These are phyloP conservation scores for Phytophthora ohioensis DNA, from an alignment of 352 stramenopile species.

Conservation along the genomic window DNA sequence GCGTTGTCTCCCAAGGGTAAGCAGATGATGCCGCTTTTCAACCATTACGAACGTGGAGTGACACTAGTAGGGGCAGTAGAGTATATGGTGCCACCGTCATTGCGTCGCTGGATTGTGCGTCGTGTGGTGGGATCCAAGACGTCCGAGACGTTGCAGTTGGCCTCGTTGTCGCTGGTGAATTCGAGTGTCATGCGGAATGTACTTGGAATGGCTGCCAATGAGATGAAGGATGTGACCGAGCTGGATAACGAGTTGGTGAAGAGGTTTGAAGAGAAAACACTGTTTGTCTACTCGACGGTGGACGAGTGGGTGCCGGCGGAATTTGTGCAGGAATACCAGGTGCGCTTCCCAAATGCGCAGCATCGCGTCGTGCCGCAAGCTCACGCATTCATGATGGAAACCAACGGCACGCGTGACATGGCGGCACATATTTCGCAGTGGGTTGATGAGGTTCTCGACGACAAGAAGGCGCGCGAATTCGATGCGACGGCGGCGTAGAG, in stretches of 20 bases:
- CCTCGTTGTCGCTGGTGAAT: constrained; percentile 64
- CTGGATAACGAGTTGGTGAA: constrained; percentile 53
- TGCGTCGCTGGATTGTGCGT: constrained; percentile 61
- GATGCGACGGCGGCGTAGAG: constrained; percentile 28
- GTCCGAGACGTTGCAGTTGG: constrained; percentile 55
- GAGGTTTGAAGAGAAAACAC: constrained; percentile 55
- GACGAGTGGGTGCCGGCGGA: constrained; percentile 76
- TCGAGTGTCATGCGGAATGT: constrained; percentile 67
- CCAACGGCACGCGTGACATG: constrained; percentile 71
- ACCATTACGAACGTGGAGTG: constrained; percentile 41
- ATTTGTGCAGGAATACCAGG: constrained; percentile 64
- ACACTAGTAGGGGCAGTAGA: constrained; percentile 52
- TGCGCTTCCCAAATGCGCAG: constrained; percentile 51
- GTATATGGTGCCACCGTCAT: constrained; percentile 45
- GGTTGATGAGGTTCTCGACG: constrained; percentile 50
- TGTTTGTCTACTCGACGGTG: constrained; percentile 76
- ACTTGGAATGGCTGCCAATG: constrained; percentile 70
- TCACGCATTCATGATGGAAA: constrained; percentile 86
- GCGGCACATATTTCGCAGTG: constrained; percentile 66
- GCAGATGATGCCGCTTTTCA: constrained; percentile 62
- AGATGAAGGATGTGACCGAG: constrained; percentile 64
- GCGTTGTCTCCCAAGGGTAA: constrained; percentile 52
- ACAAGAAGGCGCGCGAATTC: constrained; percentile 28
- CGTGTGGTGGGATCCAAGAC: constrained; percentile 47
- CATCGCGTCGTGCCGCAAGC: constrained; percentile 64